phyloP scores from a whole-genome alignment of 495 filamentous ascomycete species.

The Pseudomonodictys pantanalensis region DNA sequence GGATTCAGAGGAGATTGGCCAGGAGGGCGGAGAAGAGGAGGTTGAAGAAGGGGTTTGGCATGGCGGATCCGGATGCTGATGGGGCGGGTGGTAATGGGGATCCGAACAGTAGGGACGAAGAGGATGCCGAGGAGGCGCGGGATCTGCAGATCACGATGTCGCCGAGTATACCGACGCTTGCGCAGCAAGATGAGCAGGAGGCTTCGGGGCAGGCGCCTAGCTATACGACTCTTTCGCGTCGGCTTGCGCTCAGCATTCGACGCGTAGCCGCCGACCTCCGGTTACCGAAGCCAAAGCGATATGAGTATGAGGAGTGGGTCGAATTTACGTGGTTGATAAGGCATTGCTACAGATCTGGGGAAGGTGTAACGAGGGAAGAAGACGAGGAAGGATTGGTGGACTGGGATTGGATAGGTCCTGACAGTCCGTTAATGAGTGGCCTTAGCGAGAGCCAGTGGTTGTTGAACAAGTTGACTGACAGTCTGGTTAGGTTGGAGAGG shows the following conservation, averaged over 20 bases:
- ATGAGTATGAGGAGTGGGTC: conserved; percentile 65
- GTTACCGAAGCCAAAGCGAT: conserved; percentile 45
- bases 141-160: not conserved
- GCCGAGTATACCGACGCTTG: not conserved
- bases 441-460: conserved; percentile 60
- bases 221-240: conserved; percentile 47
- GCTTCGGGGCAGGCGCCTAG: not conserved
- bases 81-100: not conserved
- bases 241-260: conserved; percentile 56
- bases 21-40: conserved; percentile 43
- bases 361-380: conserved; percentile 36
- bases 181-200: conserved; percentile 8
- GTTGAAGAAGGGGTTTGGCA: conserved; percentile 49
- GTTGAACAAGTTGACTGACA: conserved; percentile 58
- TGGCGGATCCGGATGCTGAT: conserved; percentile 6
- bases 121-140: not conserved
- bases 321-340: conserved; percentile 59
- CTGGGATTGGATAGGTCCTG: conserved; percentile 68
- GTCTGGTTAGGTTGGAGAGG: conserved; percentile 46
- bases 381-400: conserved; percentile 57
- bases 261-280: conserved; percentile 49
- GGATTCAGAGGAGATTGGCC: conserved; percentile 41
- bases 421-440: conserved; percentile 58
- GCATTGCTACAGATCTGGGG: not conserved
- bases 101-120: not conserved